These are phyloP conservation scores for Pestalotiopsis fici DNA, from an alignment of 2,329 filamentous ascomycete species.

Conservation along the genomic window DNA sequence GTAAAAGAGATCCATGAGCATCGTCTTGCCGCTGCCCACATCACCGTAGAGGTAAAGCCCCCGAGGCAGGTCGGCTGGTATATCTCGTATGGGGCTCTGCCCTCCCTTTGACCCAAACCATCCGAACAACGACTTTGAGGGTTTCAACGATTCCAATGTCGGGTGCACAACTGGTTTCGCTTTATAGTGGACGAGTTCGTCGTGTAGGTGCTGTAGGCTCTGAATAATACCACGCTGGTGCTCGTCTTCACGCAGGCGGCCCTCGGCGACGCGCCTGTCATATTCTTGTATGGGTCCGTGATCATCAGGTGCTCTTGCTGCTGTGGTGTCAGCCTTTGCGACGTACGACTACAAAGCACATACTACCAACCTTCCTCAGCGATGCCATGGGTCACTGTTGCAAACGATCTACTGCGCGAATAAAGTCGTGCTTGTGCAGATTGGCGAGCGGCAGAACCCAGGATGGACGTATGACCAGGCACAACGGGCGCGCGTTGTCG, in stretches of 20 bases:
- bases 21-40: conserved; percentile 96
- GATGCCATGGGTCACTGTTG: conserved; percentile 1
- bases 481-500: neutral
- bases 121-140: conserved; percentile 57
- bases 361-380: conserved; percentile 9
- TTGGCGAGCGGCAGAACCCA: neutral
- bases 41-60: conserved; percentile 96
- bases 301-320: neutral
- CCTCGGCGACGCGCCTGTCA: conserved; percentile 74
- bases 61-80: conserved; percentile 76
- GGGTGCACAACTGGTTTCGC: conserved; percentile 77
- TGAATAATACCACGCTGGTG: conserved; percentile 93
- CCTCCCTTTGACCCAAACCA: conserved; percentile 57
- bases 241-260: conserved; percentile 79
- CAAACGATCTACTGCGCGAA: conserved; percentile 5
- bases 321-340: neutral
- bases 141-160: conserved; percentile 68
- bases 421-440: neutral
- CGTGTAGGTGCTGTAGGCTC: conserved; percentile 84
- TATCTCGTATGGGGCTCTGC: conserved; percentile 45
- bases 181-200: conserved; percentile 74
- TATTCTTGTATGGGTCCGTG: conserved; percentile 84
- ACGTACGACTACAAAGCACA: neutral
- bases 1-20: conserved; percentile 99
- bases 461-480: neutral